Evolutionary conservation across 2,329 filamentous ascomycete genomes (phyloP).

Genomic region (Huntiella moniliformis): DNA sequence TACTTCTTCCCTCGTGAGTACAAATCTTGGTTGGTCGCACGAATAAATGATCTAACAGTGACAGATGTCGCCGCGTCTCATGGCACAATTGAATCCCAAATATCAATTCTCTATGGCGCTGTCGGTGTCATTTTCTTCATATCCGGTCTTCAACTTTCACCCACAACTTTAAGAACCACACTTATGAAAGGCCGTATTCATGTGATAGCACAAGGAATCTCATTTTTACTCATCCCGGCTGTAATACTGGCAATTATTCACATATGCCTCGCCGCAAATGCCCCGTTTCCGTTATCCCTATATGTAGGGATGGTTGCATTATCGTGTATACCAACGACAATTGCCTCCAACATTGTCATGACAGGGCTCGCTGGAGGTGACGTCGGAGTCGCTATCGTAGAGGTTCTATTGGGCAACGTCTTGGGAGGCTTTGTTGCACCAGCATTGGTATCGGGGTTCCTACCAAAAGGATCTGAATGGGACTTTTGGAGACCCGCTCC

Average conservation of each 20-base stretch:
- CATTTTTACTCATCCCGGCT: slow-evolving; percentile 46
- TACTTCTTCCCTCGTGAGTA: slow-evolving; percentile 26
- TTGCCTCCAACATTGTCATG: slow-evolving; percentile 58
- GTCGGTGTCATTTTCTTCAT: slow-evolving; percentile 53
- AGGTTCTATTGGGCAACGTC: slow-evolving; percentile 52
- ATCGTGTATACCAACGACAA: slow-evolving; percentile 52
- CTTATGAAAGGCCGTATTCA: slow-evolving; percentile 50
- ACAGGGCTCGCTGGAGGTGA: slow-evolving; percentile 50
- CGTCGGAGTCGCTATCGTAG: slow-evolving; percentile 44
- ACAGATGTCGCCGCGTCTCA: slow-evolving; percentile 29
- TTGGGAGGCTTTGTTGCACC: slow-evolving; percentile 50
- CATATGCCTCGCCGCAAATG: slow-evolving; percentile 28
- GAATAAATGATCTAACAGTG: slow-evolving; percentile 7
- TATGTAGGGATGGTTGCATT: slow-evolving; percentile 49
- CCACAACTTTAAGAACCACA: slow-evolving; percentile 40
- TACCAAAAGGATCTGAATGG: slow-evolving; percentile 33
- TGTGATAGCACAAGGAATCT: slow-evolving; percentile 45
- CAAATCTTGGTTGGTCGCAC: background rate
- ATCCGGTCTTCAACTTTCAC: slow-evolving; percentile 50
- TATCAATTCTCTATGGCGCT: slow-evolving; percentile 46
- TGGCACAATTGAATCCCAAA: slow-evolving; percentile 33
- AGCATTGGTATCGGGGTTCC: slow-evolving; percentile 41
- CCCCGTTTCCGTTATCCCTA: slow-evolving; percentile 42
- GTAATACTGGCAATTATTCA: slow-evolving; percentile 35
- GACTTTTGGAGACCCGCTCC: slow-evolving; percentile 34